Evolutionary conservation across 768 basidiomycete species (phyloP).

Genomic region (Mycena amicta): DNA sequence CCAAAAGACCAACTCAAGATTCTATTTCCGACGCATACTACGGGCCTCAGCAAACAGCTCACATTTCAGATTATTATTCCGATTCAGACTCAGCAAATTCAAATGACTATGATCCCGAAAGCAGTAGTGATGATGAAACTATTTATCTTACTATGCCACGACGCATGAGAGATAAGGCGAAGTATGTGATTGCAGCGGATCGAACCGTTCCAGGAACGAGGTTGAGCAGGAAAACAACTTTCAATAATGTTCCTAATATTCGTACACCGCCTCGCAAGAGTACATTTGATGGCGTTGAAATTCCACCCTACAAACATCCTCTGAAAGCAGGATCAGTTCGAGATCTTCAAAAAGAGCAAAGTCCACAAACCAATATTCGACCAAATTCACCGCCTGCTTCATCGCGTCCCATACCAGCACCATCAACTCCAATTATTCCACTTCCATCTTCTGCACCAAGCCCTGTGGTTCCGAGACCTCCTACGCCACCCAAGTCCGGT

Average conservation of each 20-base stretch:
- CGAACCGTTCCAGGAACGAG: not conserved
- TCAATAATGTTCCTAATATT: not conserved
- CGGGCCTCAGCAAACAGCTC: not conserved
- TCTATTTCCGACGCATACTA: not conserved
- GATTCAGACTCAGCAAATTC: not conserved
- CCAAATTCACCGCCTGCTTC: no score
- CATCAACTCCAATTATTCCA: not conserved
- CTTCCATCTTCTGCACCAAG: no score
- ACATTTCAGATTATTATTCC: not conserved
- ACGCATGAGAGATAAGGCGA: not conserved
- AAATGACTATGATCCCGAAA: not conserved
- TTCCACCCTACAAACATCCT: not conserved
- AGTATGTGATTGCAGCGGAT: not conserved
- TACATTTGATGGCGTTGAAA: slow-evolving; percentile 9
- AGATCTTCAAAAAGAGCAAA: not conserved
- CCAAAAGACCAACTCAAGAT: not conserved
- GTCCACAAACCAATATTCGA: not conserved
- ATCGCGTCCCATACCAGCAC: not conserved
- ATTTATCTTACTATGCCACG: not conserved
- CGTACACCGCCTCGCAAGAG: not conserved
- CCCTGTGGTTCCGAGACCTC: not conserved
- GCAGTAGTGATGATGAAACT: not conserved
- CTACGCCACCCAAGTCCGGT: no score
- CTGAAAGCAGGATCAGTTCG: not conserved
- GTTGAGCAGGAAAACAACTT: not conserved